These are phyloP conservation scores for barley (Hordeum vulgare) DNA, from an alignment of 176 grass and related monocot species.

Conservation along the genomic window DNA sequence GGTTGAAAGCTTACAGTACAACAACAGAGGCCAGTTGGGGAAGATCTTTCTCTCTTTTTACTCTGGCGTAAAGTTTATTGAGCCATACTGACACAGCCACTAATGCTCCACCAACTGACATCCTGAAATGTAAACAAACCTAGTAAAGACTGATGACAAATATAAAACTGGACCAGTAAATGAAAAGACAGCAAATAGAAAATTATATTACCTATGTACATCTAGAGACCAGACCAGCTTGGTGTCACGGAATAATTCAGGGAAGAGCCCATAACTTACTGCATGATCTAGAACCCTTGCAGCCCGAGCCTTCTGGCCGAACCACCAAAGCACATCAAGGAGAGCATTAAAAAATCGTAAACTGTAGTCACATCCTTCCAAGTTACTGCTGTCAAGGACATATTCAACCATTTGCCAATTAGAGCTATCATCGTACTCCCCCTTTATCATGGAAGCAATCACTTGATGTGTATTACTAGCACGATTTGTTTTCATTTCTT, in stretches of 20 bases:
- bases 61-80: conserved; percentile 59
- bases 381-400: conserved; percentile 63
- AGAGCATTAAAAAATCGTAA: conserved; percentile 80
- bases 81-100: conserved; percentile 81
- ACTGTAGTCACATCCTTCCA: conserved; percentile 83
- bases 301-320: conserved; percentile 70
- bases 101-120: conserved; percentile 86
- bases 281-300: conserved; percentile 68
- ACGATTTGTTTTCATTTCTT: conserved; percentile 85
- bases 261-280: conserved; percentile 64
- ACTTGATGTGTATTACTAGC: conserved; percentile 72
- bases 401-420: conserved; percentile 99
- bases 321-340: conserved; percentile 92
- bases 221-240: conserved; percentile 86
- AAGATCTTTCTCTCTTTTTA: conserved; percentile 63
- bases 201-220: conserved; percentile 74
- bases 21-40: conserved; percentile 77
- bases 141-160: not conserved
- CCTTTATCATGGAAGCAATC: conserved; percentile 86
- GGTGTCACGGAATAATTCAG: conserved; percentile 65
- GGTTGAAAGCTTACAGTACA: conserved; percentile 59
- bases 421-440: conserved; percentile 77
- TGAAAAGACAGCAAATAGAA: not conserved
- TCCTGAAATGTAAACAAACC: conserved; percentile 47
- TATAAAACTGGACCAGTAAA: not conserved